Conservation (phyloP, 768 basidiomycete genomes). For the Auriscalpium vulgare region DNA sequence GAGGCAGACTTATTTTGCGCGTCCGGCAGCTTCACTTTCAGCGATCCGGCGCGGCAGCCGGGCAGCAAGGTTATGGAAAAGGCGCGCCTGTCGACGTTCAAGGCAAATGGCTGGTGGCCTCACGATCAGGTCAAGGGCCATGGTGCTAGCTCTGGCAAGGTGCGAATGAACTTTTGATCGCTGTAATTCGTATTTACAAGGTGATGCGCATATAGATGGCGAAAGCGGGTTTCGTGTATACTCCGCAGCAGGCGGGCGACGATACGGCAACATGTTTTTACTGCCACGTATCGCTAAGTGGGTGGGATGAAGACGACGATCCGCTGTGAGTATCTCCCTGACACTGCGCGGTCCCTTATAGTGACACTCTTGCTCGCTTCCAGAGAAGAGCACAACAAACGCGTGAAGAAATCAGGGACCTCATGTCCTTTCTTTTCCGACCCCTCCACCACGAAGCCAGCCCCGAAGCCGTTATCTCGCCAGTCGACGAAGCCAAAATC, state of each 20-base stretch:
- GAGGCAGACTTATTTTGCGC: too few species aligned
- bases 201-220: slow-evolving; percentile 54
- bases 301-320: slow-evolving; percentile 85
- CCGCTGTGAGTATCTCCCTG: slow-evolving; percentile 54
- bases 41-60: slow-evolving; percentile 56
- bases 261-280: slow-evolving; percentile 85
- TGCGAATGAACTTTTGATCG: slow-evolving; percentile 17
- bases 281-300: slow-evolving; percentile 70
- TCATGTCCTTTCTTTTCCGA: slow-evolving; percentile 37
- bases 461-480: slow-evolving; percentile 15
- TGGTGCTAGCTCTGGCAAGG: slow-evolving; percentile 66
- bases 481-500: slow-evolving; percentile 20
- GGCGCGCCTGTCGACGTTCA: slow-evolving; percentile 63
- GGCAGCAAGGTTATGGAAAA: slow-evolving; percentile 61
- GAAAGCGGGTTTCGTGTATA: slow-evolving; percentile 79
- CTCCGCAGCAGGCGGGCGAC: slow-evolving; percentile 57
- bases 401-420: slow-evolving; percentile 40
- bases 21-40: slow-evolving; percentile 45
- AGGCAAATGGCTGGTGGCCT: slow-evolving; percentile 49
- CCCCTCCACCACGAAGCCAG: slow-evolving; percentile 13
- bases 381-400: slow-evolving; percentile 72
- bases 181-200: slow-evolving; percentile 4
- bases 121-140: slow-evolving; percentile 58
- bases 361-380: slow-evolving; percentile 7
- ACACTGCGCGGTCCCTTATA: background rate